phyloP scores from a whole-genome alignment of 2,329 filamentous ascomycete genomes.

The Sporothrix inflata region DNA sequence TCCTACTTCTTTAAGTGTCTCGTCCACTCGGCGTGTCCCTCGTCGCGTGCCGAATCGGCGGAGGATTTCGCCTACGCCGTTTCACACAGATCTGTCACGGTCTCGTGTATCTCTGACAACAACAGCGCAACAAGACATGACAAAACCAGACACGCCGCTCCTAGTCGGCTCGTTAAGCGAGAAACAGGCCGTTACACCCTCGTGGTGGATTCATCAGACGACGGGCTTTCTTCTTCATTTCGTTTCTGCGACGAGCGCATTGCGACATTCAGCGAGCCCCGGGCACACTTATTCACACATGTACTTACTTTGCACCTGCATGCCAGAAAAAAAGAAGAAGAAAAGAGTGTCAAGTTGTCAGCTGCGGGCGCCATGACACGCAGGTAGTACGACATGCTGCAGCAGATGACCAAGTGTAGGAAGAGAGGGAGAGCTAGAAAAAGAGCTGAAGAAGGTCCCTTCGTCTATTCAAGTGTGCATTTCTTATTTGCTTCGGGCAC shows the following conservation, averaged over 20 bases:
- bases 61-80: neutral
- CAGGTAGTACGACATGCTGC: conserved; percentile 12
- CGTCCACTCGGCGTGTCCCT: neutral
- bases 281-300: neutral
- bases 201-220: neutral
- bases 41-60: neutral
- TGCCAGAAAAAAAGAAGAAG: neutral
- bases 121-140: neutral
- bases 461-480: neutral
- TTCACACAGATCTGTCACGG: neutral
- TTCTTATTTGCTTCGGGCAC: neutral
- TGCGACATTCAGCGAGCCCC: neutral
- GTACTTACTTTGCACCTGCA: neutral
- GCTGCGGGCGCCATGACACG: neutral
- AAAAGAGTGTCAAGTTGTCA: neutral
- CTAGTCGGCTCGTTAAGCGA: neutral
- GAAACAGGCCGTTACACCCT: conserved; percentile 10
- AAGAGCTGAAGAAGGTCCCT: neutral
- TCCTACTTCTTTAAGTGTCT: neutral
- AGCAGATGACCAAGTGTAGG: neutral
- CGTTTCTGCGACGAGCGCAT: neutral
- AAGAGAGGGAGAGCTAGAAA: neutral
- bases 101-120: neutral
- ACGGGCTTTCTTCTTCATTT: neutral
- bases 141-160: neutral